Base-by-base conservation (phyloP, 352 stramenopile species). In the Globisporangium paroecandrum region DNA sequence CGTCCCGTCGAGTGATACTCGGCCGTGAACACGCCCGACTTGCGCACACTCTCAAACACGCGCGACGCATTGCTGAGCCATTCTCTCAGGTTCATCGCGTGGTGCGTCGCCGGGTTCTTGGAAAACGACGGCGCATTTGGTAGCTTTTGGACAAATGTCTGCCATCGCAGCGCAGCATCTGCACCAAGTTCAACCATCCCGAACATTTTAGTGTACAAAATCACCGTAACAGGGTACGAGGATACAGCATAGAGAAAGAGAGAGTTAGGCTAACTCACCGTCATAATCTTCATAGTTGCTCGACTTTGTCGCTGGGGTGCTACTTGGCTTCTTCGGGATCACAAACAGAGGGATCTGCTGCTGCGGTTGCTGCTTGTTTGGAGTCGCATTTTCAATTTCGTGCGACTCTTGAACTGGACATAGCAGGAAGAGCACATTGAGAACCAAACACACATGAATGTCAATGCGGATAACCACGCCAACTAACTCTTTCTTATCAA, bases 21-120 rank as follows among this genome's bases (percentile, higher is more conserved):
- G 4, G 77, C 75, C 1, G 79, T 84, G 58, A 90, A 85, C 15
- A 72, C 77, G 34, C 74, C 76, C 9, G 84, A 89, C 62, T 90
- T 90, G 54, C 85, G 85, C 46, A 93, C 66, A 22, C 65, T 79
- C 49, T 94, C 84, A 71, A 89, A 89, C 18, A 93, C 75, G 27
- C 87, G 84, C 2, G 77, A 83, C 1, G 81, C 82, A 49, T 88
- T 90, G 62, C 77, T 89, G 15, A 93, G 65, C 87, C 87, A 94
- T 63, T 94, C 84, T 56, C 86, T 83, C n/a, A 94, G 68, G 38
- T 77, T 83, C 24, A 91, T 76, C 12, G 24, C 24, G 22, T 76
- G 63, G 1, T 59, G 34, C 15, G 56, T 43, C 36, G 34, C 22
- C 20, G 55, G 41, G 18, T 69, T 58, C 47, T 72, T 70, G 15